A percentile compares a stretch with the other conserved stretches of the same genome.
These are phyloP conservation scores for Blastobotrys terrestris DNA, from an alignment of 805 yeast species.

Conservation along the genomic window DNA sequence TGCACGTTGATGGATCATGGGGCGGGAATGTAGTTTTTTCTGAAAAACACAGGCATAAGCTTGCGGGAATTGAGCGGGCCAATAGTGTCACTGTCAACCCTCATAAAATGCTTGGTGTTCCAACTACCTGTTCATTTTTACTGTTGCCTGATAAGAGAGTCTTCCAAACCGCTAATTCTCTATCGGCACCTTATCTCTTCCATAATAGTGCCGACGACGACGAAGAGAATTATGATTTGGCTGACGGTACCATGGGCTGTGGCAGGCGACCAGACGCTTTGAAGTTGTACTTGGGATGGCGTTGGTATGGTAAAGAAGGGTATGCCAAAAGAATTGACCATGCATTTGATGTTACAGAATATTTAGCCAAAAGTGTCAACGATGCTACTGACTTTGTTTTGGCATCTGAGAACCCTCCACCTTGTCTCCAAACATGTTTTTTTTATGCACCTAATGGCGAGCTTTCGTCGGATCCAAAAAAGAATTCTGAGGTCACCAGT, in stretches of 20 bases:
- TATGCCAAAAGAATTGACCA: conserved; percentile 63
- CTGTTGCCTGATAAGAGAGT: conserved; percentile 60
- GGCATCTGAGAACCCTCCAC: conserved; percentile 54
- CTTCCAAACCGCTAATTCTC: conserved; percentile 67
- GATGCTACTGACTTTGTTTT: conserved; percentile 44
- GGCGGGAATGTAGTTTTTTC: conserved; percentile 81
- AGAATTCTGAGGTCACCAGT: conserved; percentile 53
- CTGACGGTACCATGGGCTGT: conserved; percentile 90
- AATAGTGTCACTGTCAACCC: conserved; percentile 78
- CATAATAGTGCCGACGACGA: conserved; percentile 54
- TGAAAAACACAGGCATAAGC: conserved; percentile 36
- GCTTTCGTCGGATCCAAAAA: conserved; percentile 27
- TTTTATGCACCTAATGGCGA: conserved; percentile 49
- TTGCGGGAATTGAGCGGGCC: conserved; percentile 60
- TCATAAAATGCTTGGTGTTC: conserved; percentile 86
- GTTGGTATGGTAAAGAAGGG: conserved; percentile 67
- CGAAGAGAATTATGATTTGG: conserved; percentile 58
- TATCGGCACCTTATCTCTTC: conserved; percentile 75
- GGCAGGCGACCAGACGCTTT: conserved; percentile 81
- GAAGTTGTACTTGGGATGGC: conserved; percentile 75
- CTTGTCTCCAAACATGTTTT: conserved; percentile 80
- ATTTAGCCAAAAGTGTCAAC: conserved; percentile 46
- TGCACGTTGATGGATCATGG: conserved; percentile 88
- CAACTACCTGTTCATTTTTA: conserved; percentile 60
- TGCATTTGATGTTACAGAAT: conserved; percentile 59